Base-by-base conservation (phyloP, 2,329 filamentous ascomycete species). In the Aspergillus sp. region DNA sequence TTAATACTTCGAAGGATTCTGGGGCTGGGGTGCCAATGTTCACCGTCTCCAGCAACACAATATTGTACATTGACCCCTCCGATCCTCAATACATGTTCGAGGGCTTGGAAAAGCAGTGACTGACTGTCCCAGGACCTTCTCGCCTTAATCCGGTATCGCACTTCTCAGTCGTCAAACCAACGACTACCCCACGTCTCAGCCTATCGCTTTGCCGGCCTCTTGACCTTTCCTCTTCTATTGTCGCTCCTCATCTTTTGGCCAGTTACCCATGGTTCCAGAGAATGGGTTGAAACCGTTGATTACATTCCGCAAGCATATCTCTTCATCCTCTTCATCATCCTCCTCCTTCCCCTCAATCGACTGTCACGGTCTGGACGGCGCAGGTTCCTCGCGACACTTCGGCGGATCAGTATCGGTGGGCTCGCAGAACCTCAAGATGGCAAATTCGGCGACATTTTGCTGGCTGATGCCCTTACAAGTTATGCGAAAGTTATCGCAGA, bases 401-500 rank as follows among this genome's bases (percentile, higher is more conserved):
- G 86, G 60, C 88, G 95, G 56, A 86, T 98, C 60, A 86, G 85
- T 66, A 79, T 97, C 44, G 95, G 95, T 22, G 93, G 93, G 0
- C 82, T 99, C 22, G 93, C 95, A 13, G 88, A 93, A 74, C 81
- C 90, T 1, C 85, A 90, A 65, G 90, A 97, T 74, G 92, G 93
- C 54, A 96, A 96, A 71, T 98, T 98, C 68, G 93, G 91, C 56
- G 95, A 99, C 71, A 89, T 98, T 52, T 78, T 99, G 58, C 85
- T 99, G 17, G 93, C 95, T 34, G 95, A 99, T 82, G 93, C 92
- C 55, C 78, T 98, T 66, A 99, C 95, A 42, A 96, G 90, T 68
- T 99, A 98, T 73, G 89, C 93, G 61, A 96, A 96, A 74, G 89
- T 97, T 30, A 81, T 96, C 27, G 93, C 88, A 22, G 95, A 99